Evolutionary conservation across 257 asterid species (phyloP), one percentile per base, ranked within the genome.

Genomic region (Prunella vulgaris): DNA sequence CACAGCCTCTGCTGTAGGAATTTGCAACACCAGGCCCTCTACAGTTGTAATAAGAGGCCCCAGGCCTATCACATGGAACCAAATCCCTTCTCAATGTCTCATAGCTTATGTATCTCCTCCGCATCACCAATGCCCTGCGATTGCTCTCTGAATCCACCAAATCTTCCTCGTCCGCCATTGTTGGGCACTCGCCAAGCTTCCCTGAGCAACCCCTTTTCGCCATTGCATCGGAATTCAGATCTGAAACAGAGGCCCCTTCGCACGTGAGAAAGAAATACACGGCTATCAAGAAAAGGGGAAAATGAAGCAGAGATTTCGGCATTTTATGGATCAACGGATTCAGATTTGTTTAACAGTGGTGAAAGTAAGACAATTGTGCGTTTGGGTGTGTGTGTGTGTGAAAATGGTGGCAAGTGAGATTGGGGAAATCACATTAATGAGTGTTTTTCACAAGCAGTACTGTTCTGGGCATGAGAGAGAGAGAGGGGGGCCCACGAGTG

Each of bases 1-100:
- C 89, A 76, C 97, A 91, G 2, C 97, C 96, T 70, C 97, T 87
- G 67, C 62, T 33, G 49, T 91, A 89, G 37, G 83, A 68, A 79
- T 89, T 85, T 13, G 87, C 96, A 10, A 79, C 85, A 6, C 88
- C 90, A 66, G 84, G 71, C 6, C 72, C 78, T 69, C 57, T 83
- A 60, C 97, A 91, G 38, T 83, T 80, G 20, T 89, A 91, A 71
- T 87, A 91, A 0, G 97, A 91, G 72, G 96, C 92, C 0, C 97
- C 97, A 9, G 93, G 97, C 15, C 76, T 86, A 40, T 79, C 81
- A 64, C 97, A 91, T 0, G 97, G 96, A 70, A 90, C 95, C 78
- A 83, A 73, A 76, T 91, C 96, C 71, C 96, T 85, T 35, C 63
- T 83, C 79, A 91, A 60, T 7, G 96, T 81, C 18, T 77, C 92